Base-by-base conservation (phyloP, 2,329 filamentous ascomycete species). In the Ophiostoma pallidulum region DNA sequence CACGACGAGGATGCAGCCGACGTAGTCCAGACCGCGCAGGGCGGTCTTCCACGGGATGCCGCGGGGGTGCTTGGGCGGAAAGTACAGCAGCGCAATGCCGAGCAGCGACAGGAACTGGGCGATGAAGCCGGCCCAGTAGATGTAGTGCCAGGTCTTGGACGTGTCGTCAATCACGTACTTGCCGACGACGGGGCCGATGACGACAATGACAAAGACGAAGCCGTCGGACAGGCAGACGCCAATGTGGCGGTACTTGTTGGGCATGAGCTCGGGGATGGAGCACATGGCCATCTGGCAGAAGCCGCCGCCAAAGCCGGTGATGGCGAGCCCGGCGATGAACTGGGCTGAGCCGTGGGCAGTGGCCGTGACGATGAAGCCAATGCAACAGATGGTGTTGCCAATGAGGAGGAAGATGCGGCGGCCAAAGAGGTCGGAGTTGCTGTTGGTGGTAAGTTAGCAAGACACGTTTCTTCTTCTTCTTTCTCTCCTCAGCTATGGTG, bases 61-160 rank as follows among this genome's bases (percentile, higher is more conserved):
- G 12, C 49, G 41, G 8, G 49, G 49, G 40, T 51, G 49, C 31
- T 48, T 48, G 29, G 45, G 49, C 12, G 45, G 49, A 32, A 45
- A 41, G 29, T 41, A 47, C 4, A 47, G 29, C 10, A 41, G 16
- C 8, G 20, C 37, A 12, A 47, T 41, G 45, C 45, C 45, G 28
- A 32, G 26, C 12, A 47, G 37, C 8, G 45, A 41, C 14, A 47
- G 12, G 16, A 41, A 33, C 20, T 41, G 37, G 29, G 29, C 29
- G 20, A 51, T 46, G 28, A 51, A 51, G 36, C 49, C 49, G 14
- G 45, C 49, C 49, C 49, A 51, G 41, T 51, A 51, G 19, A 51
- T 28, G n/a, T 51, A 51, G 37, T 45, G 35, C 49, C 49, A 51
- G 29, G 36, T 40, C 13, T 14, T 33, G 13, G 40, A 22, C 18